A percentile compares a stretch with the other conserved stretches of the same genome.
phyloP scores from a whole-genome alignment of 169 alveolate species.

The Eimeria maxima region DNA sequence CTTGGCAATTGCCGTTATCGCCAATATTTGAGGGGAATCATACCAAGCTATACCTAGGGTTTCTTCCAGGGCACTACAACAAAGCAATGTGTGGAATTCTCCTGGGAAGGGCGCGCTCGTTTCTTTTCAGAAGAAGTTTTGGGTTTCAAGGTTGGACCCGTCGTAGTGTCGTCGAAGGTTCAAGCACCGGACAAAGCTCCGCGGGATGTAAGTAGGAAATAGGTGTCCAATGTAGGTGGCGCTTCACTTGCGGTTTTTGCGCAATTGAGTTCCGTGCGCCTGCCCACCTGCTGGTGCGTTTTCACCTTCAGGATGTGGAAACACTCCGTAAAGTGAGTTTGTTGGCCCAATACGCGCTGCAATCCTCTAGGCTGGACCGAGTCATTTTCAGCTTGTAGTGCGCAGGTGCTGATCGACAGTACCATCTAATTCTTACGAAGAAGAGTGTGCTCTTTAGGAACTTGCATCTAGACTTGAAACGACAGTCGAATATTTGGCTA shows the following conservation, averaged over 20 bases:
- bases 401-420: neutral
- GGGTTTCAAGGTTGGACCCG: neutral
- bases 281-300: neutral
- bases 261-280: neutral
- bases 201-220: neutral
- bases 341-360: neutral
- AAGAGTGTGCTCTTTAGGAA: neutral
- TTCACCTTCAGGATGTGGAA: neutral
- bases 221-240: neutral
- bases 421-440: neutral
- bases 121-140: neutral
- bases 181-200: neutral
- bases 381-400: neutral
- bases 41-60: neutral
- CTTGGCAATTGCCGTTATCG: neutral
- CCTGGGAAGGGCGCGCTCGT: neutral
- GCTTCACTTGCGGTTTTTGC: neutral
- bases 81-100: neutral
- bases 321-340: neutral
- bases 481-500: neutral
- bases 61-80: neutral
- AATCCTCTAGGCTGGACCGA: neutral
- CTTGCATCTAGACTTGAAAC: neutral
- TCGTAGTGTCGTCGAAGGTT: neutral
- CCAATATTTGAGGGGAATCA: neutral